These are phyloP conservation scores for Scenedesmus sp. DNA, from an alignment of 163 green algal genomes.

Conservation along the genomic window DNA sequence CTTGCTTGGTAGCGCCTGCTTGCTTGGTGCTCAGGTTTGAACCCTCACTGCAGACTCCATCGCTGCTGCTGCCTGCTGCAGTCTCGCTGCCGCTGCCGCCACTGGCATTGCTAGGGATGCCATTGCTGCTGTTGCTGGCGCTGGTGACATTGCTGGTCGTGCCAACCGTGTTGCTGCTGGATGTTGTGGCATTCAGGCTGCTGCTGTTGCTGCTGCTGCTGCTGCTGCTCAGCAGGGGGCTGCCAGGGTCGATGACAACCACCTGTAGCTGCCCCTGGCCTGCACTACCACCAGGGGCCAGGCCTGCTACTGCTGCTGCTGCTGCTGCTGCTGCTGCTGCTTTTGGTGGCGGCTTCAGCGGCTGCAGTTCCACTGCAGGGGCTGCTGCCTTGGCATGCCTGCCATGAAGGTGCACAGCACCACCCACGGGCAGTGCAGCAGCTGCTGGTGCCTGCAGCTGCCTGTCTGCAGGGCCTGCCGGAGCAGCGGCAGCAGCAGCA, in stretches of 20 bases:
- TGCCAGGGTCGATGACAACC: not conserved
- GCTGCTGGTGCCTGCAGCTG: not conserved
- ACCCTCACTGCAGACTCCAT: not conserved
- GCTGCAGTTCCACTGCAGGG: not conserved
- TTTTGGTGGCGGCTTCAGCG: not conserved
- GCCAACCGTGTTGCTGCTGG: not conserved
- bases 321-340: slow-evolving; percentile 2
- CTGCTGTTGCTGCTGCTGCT: not conserved
- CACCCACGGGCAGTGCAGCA: not conserved
- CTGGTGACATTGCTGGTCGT: not conserved
- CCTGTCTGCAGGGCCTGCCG: not conserved
- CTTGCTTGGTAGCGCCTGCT: not conserved
- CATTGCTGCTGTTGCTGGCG: not conserved
- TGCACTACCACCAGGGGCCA: not conserved
- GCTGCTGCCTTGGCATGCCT: not conserved
- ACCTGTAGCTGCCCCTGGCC: not conserved
- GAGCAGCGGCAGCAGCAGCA: not conserved
- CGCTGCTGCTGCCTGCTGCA: not conserved
- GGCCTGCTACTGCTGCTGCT: slow-evolving; percentile 14
- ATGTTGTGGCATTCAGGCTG: not conserved
- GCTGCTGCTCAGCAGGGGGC: not conserved
- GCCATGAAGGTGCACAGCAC: not conserved
- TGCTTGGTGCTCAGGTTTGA: not conserved
- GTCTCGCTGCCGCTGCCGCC: not conserved
- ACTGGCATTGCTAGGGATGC: not conserved